These are phyloP conservation scores for Eucalyptus cloeziana DNA, from an alignment of 345 rosid species.

Conservation along the genomic window DNA sequence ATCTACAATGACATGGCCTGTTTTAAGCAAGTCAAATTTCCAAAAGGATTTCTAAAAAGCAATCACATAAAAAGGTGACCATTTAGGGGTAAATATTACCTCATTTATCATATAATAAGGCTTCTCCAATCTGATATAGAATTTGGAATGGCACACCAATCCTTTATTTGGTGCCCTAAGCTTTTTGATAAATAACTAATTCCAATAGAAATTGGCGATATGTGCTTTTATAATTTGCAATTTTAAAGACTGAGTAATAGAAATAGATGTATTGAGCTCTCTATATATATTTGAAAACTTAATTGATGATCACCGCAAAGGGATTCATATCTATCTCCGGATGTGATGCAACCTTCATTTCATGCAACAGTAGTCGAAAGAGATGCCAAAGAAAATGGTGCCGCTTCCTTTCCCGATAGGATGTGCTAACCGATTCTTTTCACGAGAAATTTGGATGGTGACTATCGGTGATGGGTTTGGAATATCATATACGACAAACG, in stretches of 20 bases:
- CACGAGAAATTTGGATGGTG: not conserved
- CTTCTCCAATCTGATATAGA: not conserved
- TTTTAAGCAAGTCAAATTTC: not conserved
- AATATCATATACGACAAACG: not conserved
- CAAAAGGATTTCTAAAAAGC: not conserved
- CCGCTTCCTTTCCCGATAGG: not conserved
- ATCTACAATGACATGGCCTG: not conserved
- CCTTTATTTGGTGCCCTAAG: not conserved
- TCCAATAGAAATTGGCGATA: not conserved
- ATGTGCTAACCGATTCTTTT: not conserved
- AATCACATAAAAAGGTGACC: not conserved
- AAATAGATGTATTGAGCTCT: not conserved
- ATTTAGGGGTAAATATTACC: not conserved
- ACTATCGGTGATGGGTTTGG: not conserved
- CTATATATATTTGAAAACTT: not conserved
- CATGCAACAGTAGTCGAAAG: not conserved
- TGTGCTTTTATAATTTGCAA: not conserved
- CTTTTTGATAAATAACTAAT: not conserved
- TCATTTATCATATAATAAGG: not conserved
- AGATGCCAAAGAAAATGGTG: not conserved
- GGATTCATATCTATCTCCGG: not conserved
- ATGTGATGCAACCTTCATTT: not conserved
- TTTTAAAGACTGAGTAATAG: not conserved
- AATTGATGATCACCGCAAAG: not conserved
- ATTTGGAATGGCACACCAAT: not conserved